Evolutionary conservation across 352 stramenopile species (phyloP).

Genomic region (Pythium rhizo-oryzae): DNA sequence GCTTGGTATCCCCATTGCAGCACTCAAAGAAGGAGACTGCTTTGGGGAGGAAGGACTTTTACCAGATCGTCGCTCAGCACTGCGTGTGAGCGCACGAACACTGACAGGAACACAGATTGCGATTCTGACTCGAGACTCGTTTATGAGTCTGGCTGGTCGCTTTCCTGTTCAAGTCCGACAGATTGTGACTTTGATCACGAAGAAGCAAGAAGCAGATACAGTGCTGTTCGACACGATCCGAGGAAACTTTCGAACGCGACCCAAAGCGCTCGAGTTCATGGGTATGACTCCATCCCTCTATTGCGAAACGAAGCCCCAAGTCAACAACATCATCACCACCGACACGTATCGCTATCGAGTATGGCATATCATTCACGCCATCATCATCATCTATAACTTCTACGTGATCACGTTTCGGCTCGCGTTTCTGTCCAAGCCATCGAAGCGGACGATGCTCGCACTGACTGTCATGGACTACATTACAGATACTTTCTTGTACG

Average conservation of each 20-base stretch:
- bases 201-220: slow-evolving; percentile 18
- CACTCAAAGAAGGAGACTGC: slow-evolving; percentile 54
- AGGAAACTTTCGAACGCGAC: background rate
- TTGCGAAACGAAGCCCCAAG: slow-evolving; percentile 3
- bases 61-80: slow-evolving; percentile 4
- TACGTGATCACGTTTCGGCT: slow-evolving; percentile 39
- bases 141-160: slow-evolving; percentile 20
- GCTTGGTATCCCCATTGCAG: slow-evolving; percentile 39
- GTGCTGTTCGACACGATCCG: slow-evolving; percentile 21
- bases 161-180: slow-evolving; percentile 25
- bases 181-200: slow-evolving; percentile 25
- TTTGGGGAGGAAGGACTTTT: slow-evolving; percentile 59
- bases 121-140: slow-evolving; percentile 6
- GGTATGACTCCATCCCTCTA: slow-evolving; percentile 12
- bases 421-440: slow-evolving; percentile 26
- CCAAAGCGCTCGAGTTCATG: slow-evolving; percentile 18
- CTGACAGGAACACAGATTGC: slow-evolving; percentile 22
- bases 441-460: background rate
- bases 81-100: slow-evolving; percentile 27
- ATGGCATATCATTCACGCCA: slow-evolving; percentile 48
- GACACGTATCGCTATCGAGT: slow-evolving; percentile 7
- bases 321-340: slow-evolving; percentile 20
- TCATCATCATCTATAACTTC: slow-evolving; percentile 46
- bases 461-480: slow-evolving; percentile 28
- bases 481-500: slow-evolving; percentile 28